Percentiles rank a stretch among this genome's conserved stretches.
Conservation (phyloP, 352 stramenopile species). For the Phytopythium boreale region DNA sequence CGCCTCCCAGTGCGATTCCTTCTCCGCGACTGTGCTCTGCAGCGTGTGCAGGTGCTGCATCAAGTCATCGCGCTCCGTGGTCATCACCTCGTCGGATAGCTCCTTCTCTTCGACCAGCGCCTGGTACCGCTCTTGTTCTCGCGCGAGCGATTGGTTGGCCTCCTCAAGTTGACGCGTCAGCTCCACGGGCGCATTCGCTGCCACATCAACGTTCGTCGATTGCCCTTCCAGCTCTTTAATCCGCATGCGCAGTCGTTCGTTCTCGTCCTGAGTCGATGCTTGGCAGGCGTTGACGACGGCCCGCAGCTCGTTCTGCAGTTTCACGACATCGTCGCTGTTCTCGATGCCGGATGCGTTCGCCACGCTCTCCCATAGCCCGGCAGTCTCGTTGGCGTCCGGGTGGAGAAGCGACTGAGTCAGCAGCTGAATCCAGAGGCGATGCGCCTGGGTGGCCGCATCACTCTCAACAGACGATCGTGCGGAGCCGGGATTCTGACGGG, state of each 20-base stretch:
- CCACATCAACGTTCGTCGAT: neutral
- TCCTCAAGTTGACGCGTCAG: neutral
- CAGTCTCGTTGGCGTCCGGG: neutral
- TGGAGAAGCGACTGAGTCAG: neutral
- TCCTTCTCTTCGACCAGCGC: neutral
- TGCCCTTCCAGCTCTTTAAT: neutral
- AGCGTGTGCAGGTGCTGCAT: slow-evolving; percentile 10
- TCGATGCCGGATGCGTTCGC: neutral
- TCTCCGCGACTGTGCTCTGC: neutral
- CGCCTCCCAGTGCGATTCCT: slow-evolving; percentile 10
- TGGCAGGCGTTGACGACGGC: neutral
- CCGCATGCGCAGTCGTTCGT: neutral
- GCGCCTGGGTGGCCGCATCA: neutral
- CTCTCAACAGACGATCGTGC: neutral
- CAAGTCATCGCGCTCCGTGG: slow-evolving; percentile 15
- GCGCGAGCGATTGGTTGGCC: neutral
- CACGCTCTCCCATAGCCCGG: neutral
- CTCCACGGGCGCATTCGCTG: neutral
- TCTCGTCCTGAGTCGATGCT: neutral
- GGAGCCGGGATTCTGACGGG: neutral
- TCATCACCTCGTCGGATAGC: slow-evolving; percentile 7
- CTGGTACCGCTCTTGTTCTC: neutral
- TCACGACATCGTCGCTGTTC: neutral
- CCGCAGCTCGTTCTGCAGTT: neutral
- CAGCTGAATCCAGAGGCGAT: neutral